These are phyloP conservation scores for Neotropicomus parvogracilis DNA, from an alignment of 1,284 basidiomycete species.

Conservation along the genomic window DNA sequence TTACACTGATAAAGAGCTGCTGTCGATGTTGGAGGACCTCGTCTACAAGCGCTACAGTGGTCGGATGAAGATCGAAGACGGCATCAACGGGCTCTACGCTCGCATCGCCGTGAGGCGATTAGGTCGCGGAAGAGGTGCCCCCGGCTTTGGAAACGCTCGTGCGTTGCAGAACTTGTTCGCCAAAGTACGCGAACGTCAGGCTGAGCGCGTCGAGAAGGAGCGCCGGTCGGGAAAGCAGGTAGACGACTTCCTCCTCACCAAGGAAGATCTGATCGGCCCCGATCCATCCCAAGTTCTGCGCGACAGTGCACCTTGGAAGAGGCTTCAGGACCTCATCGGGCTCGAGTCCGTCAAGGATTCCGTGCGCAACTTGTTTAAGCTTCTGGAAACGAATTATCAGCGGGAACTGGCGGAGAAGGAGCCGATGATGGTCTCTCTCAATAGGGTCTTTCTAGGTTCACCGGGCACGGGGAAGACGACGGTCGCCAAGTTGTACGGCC, in stretches of 20 bases:
- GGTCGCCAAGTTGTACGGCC: constrained; percentile 61
- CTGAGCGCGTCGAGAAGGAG: constrained; percentile 15
- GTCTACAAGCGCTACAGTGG: constrained; percentile 46
- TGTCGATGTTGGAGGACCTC: constrained; percentile 48
- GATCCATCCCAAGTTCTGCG: constrained; percentile 50
- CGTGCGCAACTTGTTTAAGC: constrained; percentile 45
- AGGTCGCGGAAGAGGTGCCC: constrained; percentile 48
- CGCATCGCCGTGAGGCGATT: constrained; percentile 51
- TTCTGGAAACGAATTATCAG: constrained; percentile 51
- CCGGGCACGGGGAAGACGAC: constrained; percentile 70
- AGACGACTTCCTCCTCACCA: constrained; percentile 19
- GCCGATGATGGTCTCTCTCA: constrained; percentile 52
- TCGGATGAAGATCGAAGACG: constrained; percentile 54
- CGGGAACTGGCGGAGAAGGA: constrained; percentile 55
- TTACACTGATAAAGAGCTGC: constrained; percentile 53
- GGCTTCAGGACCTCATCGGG: constrained; percentile 53
- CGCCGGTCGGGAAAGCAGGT: constrained; percentile 7
- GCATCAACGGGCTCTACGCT: constrained; percentile 50
- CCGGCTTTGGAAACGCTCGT: constrained; percentile 64
- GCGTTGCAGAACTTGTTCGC: constrained; percentile 50
- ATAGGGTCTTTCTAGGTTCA: constrained; percentile 59
- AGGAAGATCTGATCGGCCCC: constrained; percentile 50
- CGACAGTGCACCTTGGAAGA: constrained; percentile 47
- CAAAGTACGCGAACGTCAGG: constrained; percentile 45
- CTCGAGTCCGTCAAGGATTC: constrained; percentile 55